Percentiles rank a stretch among this genome's conserved stretches.
These are phyloP conservation scores for Acacia confusa DNA, from an alignment of 306 rosid species.

Conservation along the genomic window DNA sequence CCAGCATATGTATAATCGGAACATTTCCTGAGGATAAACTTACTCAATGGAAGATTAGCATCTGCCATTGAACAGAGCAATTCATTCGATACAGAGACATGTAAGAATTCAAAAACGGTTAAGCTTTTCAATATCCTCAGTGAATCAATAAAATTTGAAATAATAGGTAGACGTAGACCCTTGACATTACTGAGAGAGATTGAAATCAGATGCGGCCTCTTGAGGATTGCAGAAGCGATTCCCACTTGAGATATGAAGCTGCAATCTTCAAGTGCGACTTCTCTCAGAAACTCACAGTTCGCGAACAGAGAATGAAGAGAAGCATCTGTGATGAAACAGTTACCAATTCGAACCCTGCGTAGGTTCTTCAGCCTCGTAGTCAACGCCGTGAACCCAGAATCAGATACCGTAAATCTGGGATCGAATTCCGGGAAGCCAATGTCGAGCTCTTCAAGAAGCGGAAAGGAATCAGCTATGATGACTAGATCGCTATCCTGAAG, in stretches of 20 bases:
- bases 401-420: constrained; percentile 24
- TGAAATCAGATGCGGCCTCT: constrained; percentile 46
- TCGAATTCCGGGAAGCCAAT: constrained; percentile 39
- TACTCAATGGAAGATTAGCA: constrained; percentile 54
- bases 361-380: constrained; percentile 39
- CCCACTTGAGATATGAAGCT: constrained; percentile 39
- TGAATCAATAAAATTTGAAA: constrained; percentile 34
- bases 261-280: constrained; percentile 33
- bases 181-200: constrained; percentile 26
- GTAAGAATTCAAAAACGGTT: constrained; percentile 40
- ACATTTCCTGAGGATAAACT: constrained; percentile 46
- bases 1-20: constrained; percentile 40
- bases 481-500: constrained; percentile 49
- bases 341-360: constrained; percentile 56
- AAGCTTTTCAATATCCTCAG: constrained; percentile 36
- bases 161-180: constrained; percentile 3
- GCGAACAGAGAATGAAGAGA: constrained; percentile 38
- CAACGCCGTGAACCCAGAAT: constrained; percentile 47
- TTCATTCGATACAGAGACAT: constrained; percentile 44
- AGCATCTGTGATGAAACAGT: constrained; percentile 35
- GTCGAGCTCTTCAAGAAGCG: constrained; percentile 67
- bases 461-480: constrained; percentile 56
- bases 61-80: constrained; percentile 50
- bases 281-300: constrained; percentile 43
- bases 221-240: constrained; percentile 39